Evolutionary conservation across 768 basidiomycete genomes (phyloP), one percentile per base, ranked within the genome.

Genomic region (Tephrocybe sp.): DNA sequence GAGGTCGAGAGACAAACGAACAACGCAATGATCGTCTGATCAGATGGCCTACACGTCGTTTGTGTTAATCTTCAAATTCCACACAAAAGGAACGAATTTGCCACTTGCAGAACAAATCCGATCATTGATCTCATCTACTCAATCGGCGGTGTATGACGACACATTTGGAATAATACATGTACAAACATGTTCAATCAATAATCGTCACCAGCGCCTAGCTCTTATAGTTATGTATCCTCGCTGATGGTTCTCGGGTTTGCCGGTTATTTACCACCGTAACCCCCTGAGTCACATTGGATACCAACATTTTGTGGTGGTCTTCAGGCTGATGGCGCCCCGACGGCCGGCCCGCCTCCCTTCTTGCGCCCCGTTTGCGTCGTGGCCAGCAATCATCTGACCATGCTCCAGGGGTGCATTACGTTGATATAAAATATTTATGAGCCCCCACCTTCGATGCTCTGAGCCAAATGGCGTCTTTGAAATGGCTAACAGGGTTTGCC

Each of bases 71-170:
- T 49, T 13, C 9, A 35, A 22, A 55, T 46, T 51, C 59, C 59
- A 52, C 33, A 44, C 39, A 32, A 51, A 49, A 55, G 59, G 54
- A 57, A 49, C 59, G 35, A 32, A 45, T 41, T 55, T 60, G 48
- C 59, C 53, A 51, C 53, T 57, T 60, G 32, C 43, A 54, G 58
- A 46, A 53, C 32, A 16, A 35, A 35, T 48, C 49, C 45, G 59
- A 60, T 57, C 55, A 43, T 36, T 45, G 45, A 49, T 41, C 20
- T 49, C 11, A 33, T 16, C 36, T 33, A 13, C n/a, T n/a, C 30
- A 17, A 32, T 41, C 39, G 39, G 30, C 14, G 23, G 4, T 39
- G 26, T 32, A 6, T 33, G 52, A 4, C 13, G 9, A 10, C 8
- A 14, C 8, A 32, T 5, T 52, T 20, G 36, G 22, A 40, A 53